Evolutionary conservation across 176 grass and related monocot species (phyloP), one percentile per base, ranked within the genome.

Genomic region (Ampelocalamus luodianensis): DNA sequence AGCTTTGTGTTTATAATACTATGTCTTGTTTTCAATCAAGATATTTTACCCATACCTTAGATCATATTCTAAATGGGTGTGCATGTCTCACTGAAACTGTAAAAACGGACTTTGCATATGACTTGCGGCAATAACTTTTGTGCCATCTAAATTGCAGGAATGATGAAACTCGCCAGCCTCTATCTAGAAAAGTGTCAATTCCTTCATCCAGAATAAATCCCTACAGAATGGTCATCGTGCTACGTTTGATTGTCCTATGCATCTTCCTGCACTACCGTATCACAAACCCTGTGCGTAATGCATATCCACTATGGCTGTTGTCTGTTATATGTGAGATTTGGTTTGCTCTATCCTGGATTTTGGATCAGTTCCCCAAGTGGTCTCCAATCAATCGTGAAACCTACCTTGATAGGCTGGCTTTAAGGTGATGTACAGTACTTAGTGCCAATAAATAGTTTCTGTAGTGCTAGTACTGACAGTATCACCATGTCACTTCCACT

Each of bases 301-400:
- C 96, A 48, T 90, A 77, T 87, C 38, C 85, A 55, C 70, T 98
- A 44, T 98, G 96, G 96, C 78, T 98, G 55, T 20, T 98, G 67
- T 98, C 96, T 23, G 96, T 98, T 22, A 98, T 98, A 83, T 98
- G 96, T 85, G 96, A 98, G 87, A 95, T 98, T 76, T 98, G 96
- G 96, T 98, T 98, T 76, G 96, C 96, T 43, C 58, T 98, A 3
- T 98, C 96, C 8, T 98, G 96, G 96, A 98, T 98, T 82, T 86
- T 98, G 81, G 96, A 98, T 93, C 96, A 98, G 86, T 98, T 98
- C 65, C 96, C 96, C 54, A 98, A 98, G 73, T 98, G 96, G 96
- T 98, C 92, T 38, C 96, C 96, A 23, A 83, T 98, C 60, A 98
- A 95, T 79, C 96, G 96, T 48, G 96, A 98, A 90, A 98, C 96